Base-by-base conservation (phyloP, 108 stramenopile species). In the Mayamaea pseudoterrestris region DNA sequence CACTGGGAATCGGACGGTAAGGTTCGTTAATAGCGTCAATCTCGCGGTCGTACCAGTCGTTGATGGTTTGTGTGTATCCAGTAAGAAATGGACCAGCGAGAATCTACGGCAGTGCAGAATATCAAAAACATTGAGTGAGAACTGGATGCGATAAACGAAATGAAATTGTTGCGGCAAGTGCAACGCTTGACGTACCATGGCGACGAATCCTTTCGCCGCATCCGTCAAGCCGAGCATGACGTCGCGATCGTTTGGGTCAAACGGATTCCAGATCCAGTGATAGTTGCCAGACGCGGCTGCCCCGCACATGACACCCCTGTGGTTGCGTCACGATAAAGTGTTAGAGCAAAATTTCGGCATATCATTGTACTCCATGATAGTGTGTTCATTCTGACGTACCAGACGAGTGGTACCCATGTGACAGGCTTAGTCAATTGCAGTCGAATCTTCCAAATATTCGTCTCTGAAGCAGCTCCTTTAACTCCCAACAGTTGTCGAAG, bases 11-110 rank as follows among this genome's bases (percentile, higher is more conserved):
- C 2, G 95, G 95, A 40, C 95, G 74, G 63, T 96, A 86, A 5
- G 95, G 95, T 69, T 96, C 95, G 44, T 96, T 96, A 65, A 96
- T 96, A 39, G 95, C 95, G 73, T 96, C 95, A 58, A 96, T 93
- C 16, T 96, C 95, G 24, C 90, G 70, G 75, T 96, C 95, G 61
- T 96, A 94, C 94, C 94, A 96, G 59, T 96, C 94, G 63, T 96
- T 96, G 47, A 96, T 93, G n/a, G 95, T 96, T 72, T 96, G 95
- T 5, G 93, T 93, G 66, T 87, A 96, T 30, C 95, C 95, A 25
- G 93, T 94, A 37, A 94, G 60, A 67, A 94, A 90, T 17, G 95
- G 95, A 14, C 93, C 95, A 18, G 91, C 79, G 42, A 96, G 67
- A 35, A 95, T 73, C n/a, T n/a, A n/a, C n/a, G n/a, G n/a, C n/a